Evolutionary conservation across 371 early-diverging fungal species (phyloP).

Genomic region (Syncephalastrum monosporum): DNA sequence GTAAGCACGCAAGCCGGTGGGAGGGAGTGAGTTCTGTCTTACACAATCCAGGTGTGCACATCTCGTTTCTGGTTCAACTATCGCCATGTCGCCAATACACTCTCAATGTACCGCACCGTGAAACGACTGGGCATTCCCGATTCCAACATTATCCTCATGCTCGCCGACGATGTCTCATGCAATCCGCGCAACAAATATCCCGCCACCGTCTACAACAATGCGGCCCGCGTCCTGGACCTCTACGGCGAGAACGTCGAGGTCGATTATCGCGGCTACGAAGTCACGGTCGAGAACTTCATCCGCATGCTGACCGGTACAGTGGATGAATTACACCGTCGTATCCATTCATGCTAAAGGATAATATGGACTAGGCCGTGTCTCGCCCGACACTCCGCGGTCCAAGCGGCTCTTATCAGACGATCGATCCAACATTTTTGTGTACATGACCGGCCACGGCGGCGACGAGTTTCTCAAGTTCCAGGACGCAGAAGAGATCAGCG

Average conservation of each 20-base stretch:
- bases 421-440: constrained; percentile 90
- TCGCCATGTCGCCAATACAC: constrained; percentile 93
- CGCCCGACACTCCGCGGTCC: constrained; percentile 79
- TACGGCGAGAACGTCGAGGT: constrained; percentile 96
- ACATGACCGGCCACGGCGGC: constrained; percentile 98
- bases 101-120: constrained; percentile 96
- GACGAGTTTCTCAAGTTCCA: constrained; percentile 98
- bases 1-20: constrained; percentile 31
- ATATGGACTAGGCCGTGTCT: constrained; percentile 58
- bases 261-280: constrained; percentile 97
- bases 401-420: constrained; percentile 94
- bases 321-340: neutral
- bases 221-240: constrained; percentile 75
- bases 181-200: constrained; percentile 92
- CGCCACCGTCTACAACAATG: constrained; percentile 92
- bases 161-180: constrained; percentile 97
- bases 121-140: constrained; percentile 97
- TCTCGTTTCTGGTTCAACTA: constrained; percentile 98
- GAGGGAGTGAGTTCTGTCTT: neutral
- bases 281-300: constrained; percentile 97
- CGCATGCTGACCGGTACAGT: constrained; percentile 82
- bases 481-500: constrained; percentile 94
- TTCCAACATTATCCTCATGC: constrained; percentile 96
- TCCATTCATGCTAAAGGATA: neutral
- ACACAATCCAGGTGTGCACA: constrained; percentile 76